These are phyloP conservation scores for Barnettozyma hawaiiensis DNA, from an alignment of 1,139 yeast genomes.

Conservation along the genomic window DNA sequence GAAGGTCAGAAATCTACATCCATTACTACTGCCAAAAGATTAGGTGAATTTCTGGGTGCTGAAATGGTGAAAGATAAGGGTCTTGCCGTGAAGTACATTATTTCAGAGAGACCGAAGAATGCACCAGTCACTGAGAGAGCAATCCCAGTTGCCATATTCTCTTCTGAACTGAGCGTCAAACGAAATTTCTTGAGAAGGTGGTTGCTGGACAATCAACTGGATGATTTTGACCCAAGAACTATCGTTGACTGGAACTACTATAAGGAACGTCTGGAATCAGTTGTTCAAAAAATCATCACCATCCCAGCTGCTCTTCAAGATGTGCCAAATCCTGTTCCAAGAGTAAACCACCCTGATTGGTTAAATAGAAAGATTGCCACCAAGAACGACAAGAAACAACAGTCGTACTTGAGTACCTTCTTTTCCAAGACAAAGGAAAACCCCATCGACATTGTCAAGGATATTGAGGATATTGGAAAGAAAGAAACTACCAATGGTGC, in stretches of 20 bases:
- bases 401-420: constrained; percentile 56
- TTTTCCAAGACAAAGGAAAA: constrained; percentile 37
- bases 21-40: constrained; percentile 86
- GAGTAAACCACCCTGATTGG: constrained; percentile 96
- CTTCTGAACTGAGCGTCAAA: constrained; percentile 64
- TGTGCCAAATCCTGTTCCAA: constrained; percentile 88
- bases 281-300: constrained; percentile 88
- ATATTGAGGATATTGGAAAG: constrained; percentile 74
- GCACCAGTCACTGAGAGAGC: constrained; percentile 97
- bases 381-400: constrained; percentile 66
- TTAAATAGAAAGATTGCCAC: constrained; percentile 55
- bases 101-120: constrained; percentile 74
- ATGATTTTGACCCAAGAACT: constrained; percentile 81
- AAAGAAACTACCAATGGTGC: constrained; percentile 24
- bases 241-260: constrained; percentile 94
- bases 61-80: constrained; percentile 98
- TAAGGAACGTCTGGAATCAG: constrained; percentile 85
- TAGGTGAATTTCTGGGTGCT: constrained; percentile 94
- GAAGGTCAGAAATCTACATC: constrained; percentile 91
- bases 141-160: constrained; percentile 91
- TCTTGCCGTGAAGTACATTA: constrained; percentile 89
- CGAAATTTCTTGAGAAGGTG: constrained; percentile 72
- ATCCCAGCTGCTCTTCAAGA: constrained; percentile 96
- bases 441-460: constrained; percentile 40
- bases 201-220: constrained; percentile 74